Evolutionary conservation across 1,284 basidiomycete genomes (phyloP), one percentile per base, ranked within the genome.

Genomic region (Cutaneotrichosporon sp.): DNA sequence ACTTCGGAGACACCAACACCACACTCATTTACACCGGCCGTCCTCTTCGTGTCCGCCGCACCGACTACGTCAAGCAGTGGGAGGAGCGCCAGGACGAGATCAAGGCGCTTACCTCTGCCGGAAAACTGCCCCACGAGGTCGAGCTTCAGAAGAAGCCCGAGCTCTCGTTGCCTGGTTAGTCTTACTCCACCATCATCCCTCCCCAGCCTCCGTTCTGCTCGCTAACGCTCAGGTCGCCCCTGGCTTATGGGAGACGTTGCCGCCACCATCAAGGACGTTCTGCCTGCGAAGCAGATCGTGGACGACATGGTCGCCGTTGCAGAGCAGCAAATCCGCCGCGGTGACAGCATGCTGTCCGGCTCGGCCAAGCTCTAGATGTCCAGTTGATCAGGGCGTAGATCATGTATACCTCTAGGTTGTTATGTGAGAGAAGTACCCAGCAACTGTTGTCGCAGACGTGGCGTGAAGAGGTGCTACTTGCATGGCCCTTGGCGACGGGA

Each of bases 21-120:
- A 91, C 90, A 7, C 68, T 90, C 43, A 92, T 93, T 65, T 92
- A 84, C 77, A 87, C 86, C 50, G 91, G 91, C 20, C 84, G 91
- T 26, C 92, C 91, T 11, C 77, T 96, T 61, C 83, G 90, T 37
- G 87, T 93, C 22, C 78, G 83, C 61, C 83, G 83, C 68, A 90
- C 87, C 10, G 82, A 86, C 19, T 92, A 90, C 68, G 81, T 91
- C 54, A 83, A 84, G 26, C 80, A 85, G 56, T 88, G 87, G 87
- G 63, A 65, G 34, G 41, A 55, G 20, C 59, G 67, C 39, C 61
- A 71, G 54, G 67, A 64, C 34, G 71, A 72, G 59, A 65, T 72
- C 68, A 82, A 84, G 73, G 80, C 83, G 59, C 79, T 91, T 42
- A 88, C 85, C 0, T 78, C 82, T 2, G 80, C 85, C 73, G 90